Conservation (phyloP, 306 rosid genomes). For the Betula pendula region DNA sequence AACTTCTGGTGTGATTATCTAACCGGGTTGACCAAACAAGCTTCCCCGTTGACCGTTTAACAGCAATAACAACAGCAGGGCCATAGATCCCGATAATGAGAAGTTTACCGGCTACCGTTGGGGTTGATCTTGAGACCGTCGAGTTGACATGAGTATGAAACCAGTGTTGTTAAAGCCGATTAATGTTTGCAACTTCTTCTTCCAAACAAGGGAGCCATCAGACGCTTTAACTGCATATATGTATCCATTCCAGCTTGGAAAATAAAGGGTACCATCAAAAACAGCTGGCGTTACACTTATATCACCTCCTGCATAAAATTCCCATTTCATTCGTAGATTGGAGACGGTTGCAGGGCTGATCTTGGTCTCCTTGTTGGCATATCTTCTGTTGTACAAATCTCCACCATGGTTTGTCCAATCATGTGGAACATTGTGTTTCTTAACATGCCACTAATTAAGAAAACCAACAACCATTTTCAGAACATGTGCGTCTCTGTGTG, state of each 20-base stretch:
- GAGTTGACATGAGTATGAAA: conserved; percentile 33
- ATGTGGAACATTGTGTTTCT: conserved; percentile 16
- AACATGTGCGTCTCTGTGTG: no score
- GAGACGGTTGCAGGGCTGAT: conserved; percentile 44
- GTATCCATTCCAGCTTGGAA: conserved; percentile 67
- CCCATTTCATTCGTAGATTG: conserved; percentile 48
- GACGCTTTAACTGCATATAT: conserved; percentile 46
- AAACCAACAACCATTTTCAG: neutral
- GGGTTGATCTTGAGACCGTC: conserved; percentile 52
- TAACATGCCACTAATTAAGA: conserved; percentile 5
- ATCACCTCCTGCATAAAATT: conserved; percentile 53
- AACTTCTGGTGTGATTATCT: conserved; percentile 28
- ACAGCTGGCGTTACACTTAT: conserved; percentile 60
- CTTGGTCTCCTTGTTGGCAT: conserved; percentile 48
- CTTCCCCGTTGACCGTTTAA: conserved; percentile 43
- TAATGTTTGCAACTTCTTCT: conserved; percentile 35
- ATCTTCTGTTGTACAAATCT: conserved; percentile 61
- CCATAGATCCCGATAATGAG: conserved; percentile 50
- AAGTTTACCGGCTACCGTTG: conserved; percentile 39
- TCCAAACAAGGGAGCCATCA: conserved; percentile 44
- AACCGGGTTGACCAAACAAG: conserved; percentile 47
- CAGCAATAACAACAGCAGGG: conserved; percentile 53
- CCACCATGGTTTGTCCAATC: conserved; percentile 70
- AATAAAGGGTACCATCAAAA: conserved; percentile 42
- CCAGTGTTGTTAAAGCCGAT: conserved; percentile 48